These are phyloP conservation scores for Colletotrichum falcatum DNA, from an alignment of 2,329 filamentous ascomycete species.

Conservation along the genomic window DNA sequence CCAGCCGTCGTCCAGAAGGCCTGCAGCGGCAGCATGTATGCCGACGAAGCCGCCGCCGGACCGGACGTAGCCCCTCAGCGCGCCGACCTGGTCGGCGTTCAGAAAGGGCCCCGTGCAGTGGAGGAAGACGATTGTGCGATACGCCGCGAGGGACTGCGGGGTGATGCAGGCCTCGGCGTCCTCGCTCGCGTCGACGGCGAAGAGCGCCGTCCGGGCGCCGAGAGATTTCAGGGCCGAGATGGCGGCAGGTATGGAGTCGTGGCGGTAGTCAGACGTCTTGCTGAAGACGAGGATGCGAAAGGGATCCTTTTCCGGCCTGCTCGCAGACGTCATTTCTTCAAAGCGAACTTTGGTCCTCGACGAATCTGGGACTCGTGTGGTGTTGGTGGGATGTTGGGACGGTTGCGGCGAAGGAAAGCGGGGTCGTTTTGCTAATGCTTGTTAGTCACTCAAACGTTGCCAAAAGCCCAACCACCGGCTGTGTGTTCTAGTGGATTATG, in stretches of 20 bases:
- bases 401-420: not conserved
- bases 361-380: not conserved
- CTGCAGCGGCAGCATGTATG: conserved; percentile 54
- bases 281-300: conserved; percentile 54
- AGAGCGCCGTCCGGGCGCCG: conserved; percentile 43
- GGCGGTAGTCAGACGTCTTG: conserved; percentile 54
- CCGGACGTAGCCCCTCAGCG: conserved; percentile 50
- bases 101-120: conserved; percentile 54
- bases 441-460: not conserved
- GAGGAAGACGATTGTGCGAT: conserved; percentile 53
- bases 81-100: conserved; percentile 47
- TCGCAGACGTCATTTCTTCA: not conserved
- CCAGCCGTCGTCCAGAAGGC: conserved; percentile 50
- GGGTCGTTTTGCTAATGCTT: not conserved
- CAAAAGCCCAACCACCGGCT: not conserved
- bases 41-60: conserved; percentile 54
- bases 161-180: conserved; percentile 50
- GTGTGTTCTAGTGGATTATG: conserved; percentile 37
- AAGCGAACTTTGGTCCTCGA: not conserved
- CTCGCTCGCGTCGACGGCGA: conserved; percentile 52
- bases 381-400: not conserved
- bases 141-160: conserved; percentile 47
- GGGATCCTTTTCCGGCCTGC: not conserved
- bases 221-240: conserved; percentile 49
- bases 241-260: conserved; percentile 54